phyloP scores from a whole-genome alignment of 352 stramenopile genomes.

The Phytophthora boehmeriae region DNA sequence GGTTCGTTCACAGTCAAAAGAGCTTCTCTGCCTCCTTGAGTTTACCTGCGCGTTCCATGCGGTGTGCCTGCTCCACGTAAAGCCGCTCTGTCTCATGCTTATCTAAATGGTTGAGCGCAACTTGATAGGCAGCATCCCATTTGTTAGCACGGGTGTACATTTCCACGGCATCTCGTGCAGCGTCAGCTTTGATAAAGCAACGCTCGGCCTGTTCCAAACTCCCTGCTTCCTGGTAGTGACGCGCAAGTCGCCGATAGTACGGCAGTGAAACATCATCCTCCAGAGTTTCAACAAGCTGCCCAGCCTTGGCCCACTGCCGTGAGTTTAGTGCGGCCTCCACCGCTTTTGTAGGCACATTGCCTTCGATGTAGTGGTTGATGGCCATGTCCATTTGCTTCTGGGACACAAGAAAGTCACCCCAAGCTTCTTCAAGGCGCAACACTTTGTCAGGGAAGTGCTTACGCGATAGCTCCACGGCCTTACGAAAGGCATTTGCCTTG shows the following conservation, averaged over 20 bases:
- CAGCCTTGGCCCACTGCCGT: conserved; percentile 93
- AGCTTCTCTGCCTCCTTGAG: conserved; percentile 95
- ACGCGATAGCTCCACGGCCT: conserved; percentile 92
- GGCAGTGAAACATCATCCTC: conserved; percentile 90
- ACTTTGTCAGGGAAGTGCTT: conserved; percentile 92
- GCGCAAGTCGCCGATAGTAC: conserved; percentile 89
- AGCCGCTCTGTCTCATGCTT: conserved; percentile 92
- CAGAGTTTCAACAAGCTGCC: conserved; percentile 91
- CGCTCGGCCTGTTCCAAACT: conserved; percentile 89
- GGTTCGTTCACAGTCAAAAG: conserved; percentile 93
- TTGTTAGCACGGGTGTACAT: conserved; percentile 95
- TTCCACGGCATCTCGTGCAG: conserved; percentile 89
- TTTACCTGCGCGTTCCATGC: conserved; percentile 90
- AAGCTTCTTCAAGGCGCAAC: conserved; percentile 91
- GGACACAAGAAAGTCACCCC: conserved; percentile 93
- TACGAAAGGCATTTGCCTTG: conserved; percentile 92
- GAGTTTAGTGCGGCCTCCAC: conserved; percentile 93
- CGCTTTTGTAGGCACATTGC: conserved; percentile 91
- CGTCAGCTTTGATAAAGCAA: conserved; percentile 93
- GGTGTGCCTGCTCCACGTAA: conserved; percentile 93
- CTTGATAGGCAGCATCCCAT: conserved; percentile 93
- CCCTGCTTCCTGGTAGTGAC: conserved; percentile 91
- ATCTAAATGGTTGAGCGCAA: conserved; percentile 92
- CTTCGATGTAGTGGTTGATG: conserved; percentile 97
- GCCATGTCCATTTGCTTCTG: conserved; percentile 96